Evolutionary conservation across 1,284 basidiomycete species (phyloP).

Genomic region (Sphaerobolus stellatus): DNA sequence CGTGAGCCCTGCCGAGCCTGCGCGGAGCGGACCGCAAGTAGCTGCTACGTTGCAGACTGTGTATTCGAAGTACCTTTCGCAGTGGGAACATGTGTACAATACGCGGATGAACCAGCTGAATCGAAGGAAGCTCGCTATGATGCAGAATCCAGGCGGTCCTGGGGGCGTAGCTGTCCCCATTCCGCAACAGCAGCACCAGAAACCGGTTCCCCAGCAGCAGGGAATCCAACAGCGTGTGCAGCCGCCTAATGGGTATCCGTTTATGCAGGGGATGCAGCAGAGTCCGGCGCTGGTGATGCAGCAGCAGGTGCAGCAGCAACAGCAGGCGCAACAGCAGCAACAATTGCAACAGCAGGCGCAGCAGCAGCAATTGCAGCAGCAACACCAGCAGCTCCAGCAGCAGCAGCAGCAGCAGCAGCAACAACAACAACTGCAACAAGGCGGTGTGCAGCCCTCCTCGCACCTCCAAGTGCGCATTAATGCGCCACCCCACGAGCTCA

Average conservation of each 20-base stretch:
- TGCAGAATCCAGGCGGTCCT: not conserved
- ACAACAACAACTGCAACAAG: constrained; percentile 10
- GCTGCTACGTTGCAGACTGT: constrained; percentile 58
- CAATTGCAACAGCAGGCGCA: not conserved
- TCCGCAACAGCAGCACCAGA: constrained; percentile 40
- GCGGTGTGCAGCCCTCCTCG: too few species aligned
- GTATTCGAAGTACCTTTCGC: constrained; percentile 56
- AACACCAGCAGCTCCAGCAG: constrained; percentile 24
- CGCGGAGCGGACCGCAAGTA: constrained; percentile 55
- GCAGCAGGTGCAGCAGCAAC: not conserved
- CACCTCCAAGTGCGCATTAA: too few species aligned
- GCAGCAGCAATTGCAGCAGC: constrained; percentile 15
- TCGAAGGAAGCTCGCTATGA: not conserved
- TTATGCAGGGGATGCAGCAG: too few species aligned
- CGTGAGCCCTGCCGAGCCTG: constrained; percentile 52
- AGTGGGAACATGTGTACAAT: constrained; percentile 4
- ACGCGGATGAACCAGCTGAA: constrained; percentile 10
- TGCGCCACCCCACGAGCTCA: too few species aligned
- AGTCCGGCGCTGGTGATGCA: constrained; percentile 3
- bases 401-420: constrained; percentile 18
- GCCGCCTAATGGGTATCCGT: constrained; percentile 4
- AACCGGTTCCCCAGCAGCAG: constrained; percentile 42
- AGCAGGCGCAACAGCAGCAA: not conserved
- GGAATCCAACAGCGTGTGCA: constrained; percentile 17
- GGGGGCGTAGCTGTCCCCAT: constrained; percentile 3